Evolutionary conservation across 345 rosid species (phyloP).

Genomic region (Atalantia buxifolia): DNA sequence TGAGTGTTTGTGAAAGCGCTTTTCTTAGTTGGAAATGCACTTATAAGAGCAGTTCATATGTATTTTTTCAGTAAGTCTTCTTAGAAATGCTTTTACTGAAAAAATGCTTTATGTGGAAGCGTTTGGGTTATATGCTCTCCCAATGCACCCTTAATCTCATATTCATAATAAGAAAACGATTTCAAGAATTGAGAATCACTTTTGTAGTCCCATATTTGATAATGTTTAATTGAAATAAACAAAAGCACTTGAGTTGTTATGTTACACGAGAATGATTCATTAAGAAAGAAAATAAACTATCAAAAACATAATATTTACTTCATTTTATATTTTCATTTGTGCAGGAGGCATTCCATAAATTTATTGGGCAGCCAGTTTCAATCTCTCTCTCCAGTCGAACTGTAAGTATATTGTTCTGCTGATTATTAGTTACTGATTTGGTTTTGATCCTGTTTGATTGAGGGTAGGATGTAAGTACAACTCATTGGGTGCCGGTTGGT

Average conservation of each 20-base stretch:
- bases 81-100: neutral
- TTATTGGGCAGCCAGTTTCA: slow-evolving; percentile 83
- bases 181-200: neutral
- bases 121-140: neutral
- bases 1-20: no score
- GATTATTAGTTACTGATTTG: slow-evolving; percentile 1
- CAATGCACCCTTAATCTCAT: neutral
- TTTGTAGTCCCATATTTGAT: neutral
- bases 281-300: neutral
- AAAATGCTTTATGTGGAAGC: neutral
- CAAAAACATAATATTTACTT: neutral
- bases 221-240: neutral
- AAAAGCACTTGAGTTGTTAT: neutral
- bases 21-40: no score
- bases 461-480: neutral
- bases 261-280: neutral
- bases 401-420: slow-evolving; percentile 38
- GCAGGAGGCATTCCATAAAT: slow-evolving; percentile 83
- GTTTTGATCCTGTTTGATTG: neutral
- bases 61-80: neutral
- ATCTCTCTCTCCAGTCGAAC: slow-evolving; percentile 80
- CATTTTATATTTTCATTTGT: neutral
- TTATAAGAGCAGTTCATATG: no score
- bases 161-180: neutral
- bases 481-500: no score